A percentile compares a stretch with the other conserved stretches of the same genome.
These are phyloP conservation scores for Camelina laxa DNA, from an alignment of 345 rosid species.

Conservation along the genomic window DNA sequence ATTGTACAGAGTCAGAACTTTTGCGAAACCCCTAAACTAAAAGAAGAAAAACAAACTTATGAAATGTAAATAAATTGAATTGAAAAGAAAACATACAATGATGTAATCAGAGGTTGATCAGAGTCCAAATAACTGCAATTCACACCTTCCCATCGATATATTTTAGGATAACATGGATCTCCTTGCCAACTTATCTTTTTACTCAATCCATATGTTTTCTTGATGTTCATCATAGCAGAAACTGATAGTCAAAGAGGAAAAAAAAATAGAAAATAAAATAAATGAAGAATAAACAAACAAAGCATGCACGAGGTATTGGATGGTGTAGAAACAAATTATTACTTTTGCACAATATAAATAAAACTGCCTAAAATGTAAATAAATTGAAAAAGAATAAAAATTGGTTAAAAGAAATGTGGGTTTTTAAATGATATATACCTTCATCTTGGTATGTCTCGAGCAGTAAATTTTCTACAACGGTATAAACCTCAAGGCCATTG, in stretches of 20 bases:
- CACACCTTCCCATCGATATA: constrained; percentile 52
- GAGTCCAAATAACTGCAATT: constrained; percentile 42
- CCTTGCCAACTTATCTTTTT: constrained; percentile 56
- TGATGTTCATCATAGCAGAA: constrained; percentile 53
- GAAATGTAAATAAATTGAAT: background rate
- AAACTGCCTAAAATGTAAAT: background rate
- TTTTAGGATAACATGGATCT: constrained; percentile 56
- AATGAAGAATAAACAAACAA: background rate
- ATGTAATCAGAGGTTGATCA: constrained; percentile 45
- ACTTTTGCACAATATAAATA: too few relatives aligned
- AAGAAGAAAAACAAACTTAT: background rate
- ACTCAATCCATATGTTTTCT: constrained; percentile 49
- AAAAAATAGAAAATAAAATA: too few relatives aligned
- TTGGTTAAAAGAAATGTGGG: background rate
- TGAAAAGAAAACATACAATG: constrained; percentile 47
- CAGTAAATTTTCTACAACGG: background rate
- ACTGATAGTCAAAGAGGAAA: constrained; percentile 31
- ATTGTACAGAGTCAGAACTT: background rate
- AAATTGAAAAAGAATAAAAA: background rate
- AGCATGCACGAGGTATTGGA: background rate
- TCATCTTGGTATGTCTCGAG: constrained; percentile 43
- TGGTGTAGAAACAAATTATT: background rate
- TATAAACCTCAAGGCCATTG: background rate
- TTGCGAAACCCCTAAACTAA: too few relatives aligned
- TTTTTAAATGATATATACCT: constrained; percentile 34